These are phyloP conservation scores for Haematococcus sp. DNA, from an alignment of 139 green algal species.

Conservation along the genomic window DNA sequence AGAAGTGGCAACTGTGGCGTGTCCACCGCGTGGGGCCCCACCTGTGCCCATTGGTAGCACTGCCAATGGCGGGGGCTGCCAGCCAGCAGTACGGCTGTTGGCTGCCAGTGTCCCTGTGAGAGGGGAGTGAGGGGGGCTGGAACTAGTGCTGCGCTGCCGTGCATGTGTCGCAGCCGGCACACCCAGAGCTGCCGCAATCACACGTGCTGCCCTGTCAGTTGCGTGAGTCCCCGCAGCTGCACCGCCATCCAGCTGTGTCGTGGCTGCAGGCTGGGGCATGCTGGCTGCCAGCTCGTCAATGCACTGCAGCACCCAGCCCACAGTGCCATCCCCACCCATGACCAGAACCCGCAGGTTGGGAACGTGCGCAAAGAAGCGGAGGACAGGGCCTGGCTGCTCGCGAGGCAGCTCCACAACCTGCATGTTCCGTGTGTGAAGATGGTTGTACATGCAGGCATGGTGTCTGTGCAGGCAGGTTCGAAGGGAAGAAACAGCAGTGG, in stretches of 20 bases:
- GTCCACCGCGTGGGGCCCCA: too few species aligned
- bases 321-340: slow-evolving; percentile 80
- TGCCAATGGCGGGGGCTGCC: slow-evolving; percentile 63
- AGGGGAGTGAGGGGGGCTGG: neutral
- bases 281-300: slow-evolving; percentile 41
- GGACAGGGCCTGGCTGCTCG: slow-evolving; percentile 59
- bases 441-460: neutral
- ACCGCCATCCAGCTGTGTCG: neutral
- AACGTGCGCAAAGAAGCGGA: slow-evolving; percentile 64
- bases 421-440: neutral
- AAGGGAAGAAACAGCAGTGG: neutral
- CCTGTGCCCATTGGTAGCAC: slow-evolving; percentile 81
- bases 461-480: neutral
- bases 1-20: too few species aligned
- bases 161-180: neutral
- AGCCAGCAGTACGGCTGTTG: slow-evolving; percentile 7
- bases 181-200: neutral
- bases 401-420: slow-evolving; percentile 64
- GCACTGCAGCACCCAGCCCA: slow-evolving; percentile 67
- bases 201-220: neutral
- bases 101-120: neutral
- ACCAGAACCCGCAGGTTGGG: slow-evolving; percentile 66
- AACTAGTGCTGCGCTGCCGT: neutral
- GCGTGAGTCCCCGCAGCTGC: neutral
- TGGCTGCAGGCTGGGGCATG: neutral